Evolutionary conservation across 176 grass and related monocot genomes (phyloP).

Genomic region (Dactylis glomerata): DNA sequence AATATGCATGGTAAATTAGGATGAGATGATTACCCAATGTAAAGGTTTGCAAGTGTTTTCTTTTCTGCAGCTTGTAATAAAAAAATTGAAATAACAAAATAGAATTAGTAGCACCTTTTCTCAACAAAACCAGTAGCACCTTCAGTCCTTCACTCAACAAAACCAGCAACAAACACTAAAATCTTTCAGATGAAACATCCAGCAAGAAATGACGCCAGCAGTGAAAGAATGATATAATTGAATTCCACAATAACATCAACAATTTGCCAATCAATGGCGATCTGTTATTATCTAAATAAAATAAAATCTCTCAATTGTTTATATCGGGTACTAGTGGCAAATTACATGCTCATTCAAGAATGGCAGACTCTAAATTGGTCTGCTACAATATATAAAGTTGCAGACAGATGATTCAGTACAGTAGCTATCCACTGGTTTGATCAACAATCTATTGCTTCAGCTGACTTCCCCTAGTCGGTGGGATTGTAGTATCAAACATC

Average conservation of each 20-base stretch:
- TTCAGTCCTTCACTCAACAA: background rate
- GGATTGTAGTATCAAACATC: conserved; percentile 6
- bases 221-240: background rate
- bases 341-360: background rate
- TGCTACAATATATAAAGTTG: background rate
- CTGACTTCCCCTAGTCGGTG: background rate
- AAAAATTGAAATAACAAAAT: background rate
- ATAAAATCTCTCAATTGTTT: background rate
- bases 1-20: background rate
- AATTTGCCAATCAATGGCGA: background rate
- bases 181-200: background rate
- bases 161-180: background rate
- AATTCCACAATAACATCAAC: conserved; percentile 3
- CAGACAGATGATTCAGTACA: background rate
- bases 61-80: background rate
- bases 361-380: background rate
- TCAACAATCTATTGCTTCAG: background rate
- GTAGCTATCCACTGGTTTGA: conserved; percentile 3
- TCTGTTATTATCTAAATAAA: background rate
- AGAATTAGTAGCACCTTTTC: background rate
- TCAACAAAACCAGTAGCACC: background rate
- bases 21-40: background rate
- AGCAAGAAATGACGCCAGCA: background rate
- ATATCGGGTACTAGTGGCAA: conserved; percentile 19
- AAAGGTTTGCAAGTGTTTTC: background rate